phyloP scores from a whole-genome alignment of 164 flowering plant genomes.

The Berberis thunbergii region DNA sequence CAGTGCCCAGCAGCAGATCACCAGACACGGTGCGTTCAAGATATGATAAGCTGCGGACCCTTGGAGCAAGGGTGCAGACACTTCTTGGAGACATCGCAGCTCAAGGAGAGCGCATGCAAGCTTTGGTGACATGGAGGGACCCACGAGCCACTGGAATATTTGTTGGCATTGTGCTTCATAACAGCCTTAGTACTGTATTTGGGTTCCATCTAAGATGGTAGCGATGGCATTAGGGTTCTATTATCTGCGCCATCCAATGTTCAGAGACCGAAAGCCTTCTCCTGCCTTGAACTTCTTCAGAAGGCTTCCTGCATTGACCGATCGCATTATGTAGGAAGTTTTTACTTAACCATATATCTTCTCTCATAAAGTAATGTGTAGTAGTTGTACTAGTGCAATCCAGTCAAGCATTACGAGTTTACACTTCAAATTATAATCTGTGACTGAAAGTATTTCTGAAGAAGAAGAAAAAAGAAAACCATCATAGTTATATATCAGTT shows the following conservation, averaged over 20 bases:
- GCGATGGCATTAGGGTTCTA: slow-evolving; percentile 81
- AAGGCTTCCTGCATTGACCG: slow-evolving; percentile 67
- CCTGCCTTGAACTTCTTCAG: slow-evolving; percentile 75
- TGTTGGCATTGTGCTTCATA: slow-evolving; percentile 45
- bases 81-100: slow-evolving; percentile 72
- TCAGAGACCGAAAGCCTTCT: slow-evolving; percentile 67
- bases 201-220: slow-evolving; percentile 75
- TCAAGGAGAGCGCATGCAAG: slow-evolving; percentile 74
- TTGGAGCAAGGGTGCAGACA: slow-evolving; percentile 66
- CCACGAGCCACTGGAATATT: slow-evolving; percentile 86
- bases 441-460: too few species aligned
- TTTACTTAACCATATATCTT: too few species aligned
- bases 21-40: slow-evolving; percentile 42
- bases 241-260: slow-evolving; percentile 74
- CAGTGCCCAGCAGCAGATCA: slow-evolving; percentile 44
- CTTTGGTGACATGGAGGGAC: slow-evolving; percentile 83
- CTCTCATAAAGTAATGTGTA: too few species aligned
- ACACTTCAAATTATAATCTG: too few species aligned
- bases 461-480: too few species aligned
- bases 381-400: too few species aligned
- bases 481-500: too few species aligned
- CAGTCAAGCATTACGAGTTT: too few species aligned
- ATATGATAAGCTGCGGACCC: slow-evolving; percentile 57
- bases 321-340: slow-evolving; percentile 32
- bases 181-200: slow-evolving; percentile 53